A percentile compares a stretch with the other conserved stretches of the same genome.
phyloP scores from a whole-genome alignment of 78 protist species.

The Tieghemostelium lacteum region DNA sequence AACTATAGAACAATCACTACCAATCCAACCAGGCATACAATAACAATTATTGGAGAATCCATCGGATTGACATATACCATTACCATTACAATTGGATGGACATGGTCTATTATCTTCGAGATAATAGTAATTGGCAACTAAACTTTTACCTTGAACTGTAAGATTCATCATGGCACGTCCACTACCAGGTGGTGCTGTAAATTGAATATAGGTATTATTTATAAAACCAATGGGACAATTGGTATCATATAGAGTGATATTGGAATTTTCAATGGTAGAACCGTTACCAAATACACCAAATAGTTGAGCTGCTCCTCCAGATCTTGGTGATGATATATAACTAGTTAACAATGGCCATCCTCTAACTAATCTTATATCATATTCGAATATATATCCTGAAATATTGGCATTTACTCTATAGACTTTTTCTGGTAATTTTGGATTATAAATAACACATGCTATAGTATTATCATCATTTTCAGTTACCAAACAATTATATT shows the following conservation, averaged over 20 bases:
- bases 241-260: background rate
- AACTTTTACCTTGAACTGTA: background rate
- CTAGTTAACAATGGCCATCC: background rate
- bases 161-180: background rate
- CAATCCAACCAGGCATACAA: conserved; percentile 1
- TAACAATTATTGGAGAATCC: conserved; percentile 6
- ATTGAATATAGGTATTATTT: background rate
- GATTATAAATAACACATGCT: background rate
- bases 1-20: background rate
- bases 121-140: background rate
- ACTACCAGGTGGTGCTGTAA: background rate
- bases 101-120: background rate
- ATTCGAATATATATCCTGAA: background rate
- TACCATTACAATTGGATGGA: background rate
- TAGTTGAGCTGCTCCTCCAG: background rate
- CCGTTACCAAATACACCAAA: background rate
- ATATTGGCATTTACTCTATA: background rate
- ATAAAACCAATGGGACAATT: background rate
- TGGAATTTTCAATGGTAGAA: background rate
- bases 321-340: background rate
- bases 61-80: conserved; percentile 4
- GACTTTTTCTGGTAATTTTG: conserved; percentile 1
- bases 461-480: background rate
- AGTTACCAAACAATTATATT: background rate
- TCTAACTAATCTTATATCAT: background rate